Evolutionary conservation across 1,284 basidiomycete genomes (phyloP), one percentile per base, ranked within the genome.

Genomic region (Cystobasidium slooffiae): DNA sequence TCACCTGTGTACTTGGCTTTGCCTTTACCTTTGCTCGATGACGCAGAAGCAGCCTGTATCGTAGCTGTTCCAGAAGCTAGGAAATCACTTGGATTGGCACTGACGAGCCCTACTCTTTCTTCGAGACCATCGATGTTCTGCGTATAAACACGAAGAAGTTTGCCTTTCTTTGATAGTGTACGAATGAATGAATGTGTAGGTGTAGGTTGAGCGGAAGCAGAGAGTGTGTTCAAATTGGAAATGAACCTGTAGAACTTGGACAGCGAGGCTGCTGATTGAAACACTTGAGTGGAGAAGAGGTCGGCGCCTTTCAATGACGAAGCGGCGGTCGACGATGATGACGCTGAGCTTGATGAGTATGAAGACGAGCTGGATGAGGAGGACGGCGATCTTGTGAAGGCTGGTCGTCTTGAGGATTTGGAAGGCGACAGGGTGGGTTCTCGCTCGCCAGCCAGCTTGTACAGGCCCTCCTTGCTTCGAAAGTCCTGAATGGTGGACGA

Each of bases 51-150:
- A 39, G 49, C 7, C 24, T 53, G 14, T 65, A 31, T 53, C 31
- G 18, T 66, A 6, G 24, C 6, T 43, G 10, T 16, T 20, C 24
- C 31, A 18, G 64, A 12, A 39, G 47, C 18, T 10, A 43, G 1
- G 24, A 51, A 58, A 49, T 43, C 52, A 41, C 3, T 88, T 87
- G 75, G 76, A 75, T 22, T 86, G 88, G 52, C 89, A 86, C 41
- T 53, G 46, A 87, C 81, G 7, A 97, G 86, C 0, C 94, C 95
- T 0, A 88, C 88, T 69, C 87, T 86, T 78, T 90, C 89, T 82
- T 97, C 95, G 22, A 97, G 84, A 6, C 93, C 94, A 82, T 97
- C 95, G 65, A 97, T 94, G 81, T 97, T 97, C 82, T 97, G 94
- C 0, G 95, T 97, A 82, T 97, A 97, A 3, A 90, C 91, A 67